These are phyloP conservation scores for Shiraia sp. DNA, from an alignment of 2,329 filamentous ascomycete species.

Conservation along the genomic window DNA sequence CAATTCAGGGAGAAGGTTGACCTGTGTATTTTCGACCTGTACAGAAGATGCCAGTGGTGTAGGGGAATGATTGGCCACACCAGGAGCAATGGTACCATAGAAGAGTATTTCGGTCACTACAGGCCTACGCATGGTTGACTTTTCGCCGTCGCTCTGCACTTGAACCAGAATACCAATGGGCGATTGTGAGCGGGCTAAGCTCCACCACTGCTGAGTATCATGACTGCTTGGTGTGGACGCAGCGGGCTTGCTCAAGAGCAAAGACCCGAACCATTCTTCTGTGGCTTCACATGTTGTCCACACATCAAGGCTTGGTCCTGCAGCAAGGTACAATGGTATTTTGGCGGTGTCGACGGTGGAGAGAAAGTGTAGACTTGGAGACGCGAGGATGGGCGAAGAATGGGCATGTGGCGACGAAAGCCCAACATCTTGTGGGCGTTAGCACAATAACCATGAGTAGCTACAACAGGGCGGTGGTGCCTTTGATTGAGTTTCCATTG, in stretches of 20 bases:
- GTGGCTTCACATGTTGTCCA: constrained; percentile 40
- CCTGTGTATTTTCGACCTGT: constrained; percentile 8
- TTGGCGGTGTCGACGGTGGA: constrained; percentile 45
- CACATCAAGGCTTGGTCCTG: constrained; percentile 45
- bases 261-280: constrained; percentile 46
- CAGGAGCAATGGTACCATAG: constrained; percentile 44
- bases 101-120: constrained; percentile 51
- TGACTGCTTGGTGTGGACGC: constrained; percentile 3
- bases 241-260: constrained; percentile 32
- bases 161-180: constrained; percentile 46
- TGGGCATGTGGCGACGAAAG: constrained; percentile 27
- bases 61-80: constrained; percentile 20
- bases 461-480: not conserved
- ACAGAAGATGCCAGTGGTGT: constrained; percentile 42
- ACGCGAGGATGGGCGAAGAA: constrained; percentile 17
- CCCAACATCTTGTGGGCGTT: constrained; percentile 29
- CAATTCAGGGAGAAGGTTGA: constrained; percentile 27
- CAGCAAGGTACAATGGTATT: constrained; percentile 47
- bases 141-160: constrained; percentile 16
- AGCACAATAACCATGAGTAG: not conserved
- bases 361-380: constrained; percentile 39
- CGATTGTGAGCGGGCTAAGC: constrained; percentile 41
- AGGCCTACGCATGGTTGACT: constrained; percentile 4
- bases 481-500: constrained; percentile 25
- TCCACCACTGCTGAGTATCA: constrained; percentile 41